Conservation (phyloP, 805 yeast species). For the Kazachstania viticola region DNA sequence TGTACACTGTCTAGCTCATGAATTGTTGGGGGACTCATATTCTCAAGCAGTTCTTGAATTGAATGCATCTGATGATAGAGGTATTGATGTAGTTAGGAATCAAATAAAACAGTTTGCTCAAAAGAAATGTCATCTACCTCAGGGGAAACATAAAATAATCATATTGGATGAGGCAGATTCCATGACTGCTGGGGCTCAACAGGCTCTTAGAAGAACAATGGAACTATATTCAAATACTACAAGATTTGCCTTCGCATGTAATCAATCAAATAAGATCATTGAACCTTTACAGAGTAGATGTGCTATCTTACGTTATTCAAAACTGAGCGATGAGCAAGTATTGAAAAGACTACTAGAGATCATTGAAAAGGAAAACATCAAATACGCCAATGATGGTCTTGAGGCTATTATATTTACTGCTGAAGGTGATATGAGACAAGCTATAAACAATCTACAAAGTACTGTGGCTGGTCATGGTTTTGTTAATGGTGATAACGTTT, state of each 20-base stretch:
- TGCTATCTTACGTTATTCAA: conserved; percentile 79
- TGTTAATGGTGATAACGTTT: conserved; percentile 87
- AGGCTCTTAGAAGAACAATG: conserved; percentile 89
- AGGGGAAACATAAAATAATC: conserved; percentile 84
- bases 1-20: conserved; percentile 78
- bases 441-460: conserved; percentile 85
- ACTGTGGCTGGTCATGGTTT: conserved; percentile 88
- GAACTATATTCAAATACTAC: conserved; percentile 92
- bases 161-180: conserved; percentile 94
- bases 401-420: conserved; percentile 90
- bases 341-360: conserved; percentile 64
- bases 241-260: conserved; percentile 97
- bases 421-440: conserved; percentile 99
- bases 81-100: conserved; percentile 91
- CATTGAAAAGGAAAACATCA: conserved; percentile 54
- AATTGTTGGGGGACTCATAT: conserved; percentile 61
- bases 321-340: conserved; percentile 76
- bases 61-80: conserved; percentile 95
- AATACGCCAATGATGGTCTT: conserved; percentile 79
- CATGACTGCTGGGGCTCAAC: conserved; percentile 96
- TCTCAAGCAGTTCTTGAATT: conserved; percentile 81
- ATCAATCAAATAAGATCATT: conserved; percentile 85
- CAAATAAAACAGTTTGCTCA: conserved; percentile 94
- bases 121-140: conserved; percentile 76
- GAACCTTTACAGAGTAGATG: conserved; percentile 96